These are phyloP conservation scores for Chenopodium album DNA, from an alignment of 148 eudicot genomes.

Conservation along the genomic window DNA sequence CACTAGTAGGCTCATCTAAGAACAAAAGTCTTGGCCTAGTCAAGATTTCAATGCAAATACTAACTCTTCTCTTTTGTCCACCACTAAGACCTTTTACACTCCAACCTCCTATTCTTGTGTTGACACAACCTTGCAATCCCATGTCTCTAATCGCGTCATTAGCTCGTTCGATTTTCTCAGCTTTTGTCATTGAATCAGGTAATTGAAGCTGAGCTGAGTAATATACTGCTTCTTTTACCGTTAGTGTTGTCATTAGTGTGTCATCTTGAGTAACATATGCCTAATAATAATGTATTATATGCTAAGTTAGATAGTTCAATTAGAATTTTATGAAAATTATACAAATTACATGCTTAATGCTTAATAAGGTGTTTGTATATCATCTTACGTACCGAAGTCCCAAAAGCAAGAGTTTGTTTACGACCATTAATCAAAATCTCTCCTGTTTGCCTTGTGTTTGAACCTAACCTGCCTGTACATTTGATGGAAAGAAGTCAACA, in stretches of 20 bases:
- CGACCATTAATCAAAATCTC: constrained; percentile 47
- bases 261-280: constrained; percentile 87
- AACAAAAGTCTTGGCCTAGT: constrained; percentile 68
- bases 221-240: constrained; percentile 65
- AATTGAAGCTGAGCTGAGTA: constrained; percentile 76
- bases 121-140: constrained; percentile 59
- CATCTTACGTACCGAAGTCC: constrained; percentile 41
- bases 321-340: too few species aligned
- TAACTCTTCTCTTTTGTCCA: constrained; percentile 84
- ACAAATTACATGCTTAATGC: too few species aligned
- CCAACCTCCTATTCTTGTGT: constrained; percentile 83
- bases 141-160: constrained; percentile 56
- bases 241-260: constrained; percentile 47
- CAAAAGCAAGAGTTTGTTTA: constrained; percentile 43
- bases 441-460: constrained; percentile 39
- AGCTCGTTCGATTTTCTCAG: constrained; percentile 55
- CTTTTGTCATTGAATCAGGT: constrained; percentile 49
- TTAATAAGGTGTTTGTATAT: not conserved
- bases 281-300: constrained; percentile 22
- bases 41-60: constrained; percentile 72
- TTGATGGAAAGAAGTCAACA: not conserved
- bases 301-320: too few species aligned
- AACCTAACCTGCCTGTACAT: constrained; percentile 38
- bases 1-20: constrained; percentile 86
- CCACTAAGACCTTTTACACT: constrained; percentile 63